Evolutionary conservation across 2,329 filamentous ascomycete species (phyloP).

Genomic region (Trichoderma koningiopsis): DNA sequence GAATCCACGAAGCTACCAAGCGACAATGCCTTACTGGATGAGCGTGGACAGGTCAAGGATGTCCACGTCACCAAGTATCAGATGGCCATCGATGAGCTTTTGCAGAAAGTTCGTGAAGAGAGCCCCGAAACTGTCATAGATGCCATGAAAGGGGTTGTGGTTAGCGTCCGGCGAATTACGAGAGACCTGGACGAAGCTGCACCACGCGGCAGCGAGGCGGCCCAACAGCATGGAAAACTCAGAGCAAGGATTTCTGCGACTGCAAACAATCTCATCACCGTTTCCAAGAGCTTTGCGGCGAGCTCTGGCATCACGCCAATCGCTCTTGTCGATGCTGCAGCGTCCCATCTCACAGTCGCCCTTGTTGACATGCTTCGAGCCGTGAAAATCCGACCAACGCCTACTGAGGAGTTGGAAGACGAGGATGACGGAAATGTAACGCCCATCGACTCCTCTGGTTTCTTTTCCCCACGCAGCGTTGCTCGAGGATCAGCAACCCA

Average conservation of each 20-base stretch:
- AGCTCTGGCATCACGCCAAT: conserved; percentile 86
- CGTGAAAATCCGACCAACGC: conserved; percentile 80
- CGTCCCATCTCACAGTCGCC: conserved; percentile 82
- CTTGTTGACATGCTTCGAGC: conserved; percentile 82
- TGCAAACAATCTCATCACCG: conserved; percentile 93
- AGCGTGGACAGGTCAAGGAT: conserved; percentile 81
- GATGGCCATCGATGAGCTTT: conserved; percentile 86
- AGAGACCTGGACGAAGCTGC: conserved; percentile 71
- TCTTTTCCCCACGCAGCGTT: conserved; percentile 63
- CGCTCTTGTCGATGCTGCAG: conserved; percentile 90
- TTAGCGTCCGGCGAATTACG: conserved; percentile 80
- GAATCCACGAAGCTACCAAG: conserved; percentile 69
- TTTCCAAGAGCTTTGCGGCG: conserved; percentile 85
- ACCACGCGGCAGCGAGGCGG: conserved; percentile 54
- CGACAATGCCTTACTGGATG: conserved; percentile 67
- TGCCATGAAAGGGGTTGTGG: conserved; percentile 82
- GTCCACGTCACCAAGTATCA: conserved; percentile 95
- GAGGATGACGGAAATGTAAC: conserved; percentile 70
- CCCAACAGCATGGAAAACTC: conserved; percentile 66
- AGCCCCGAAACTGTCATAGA: conserved; percentile 76
- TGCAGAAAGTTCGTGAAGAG: conserved; percentile 74
- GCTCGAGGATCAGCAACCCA: conserved; percentile 39
- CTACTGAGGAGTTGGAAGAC: conserved; percentile 73
- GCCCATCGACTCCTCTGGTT: conserved; percentile 67
- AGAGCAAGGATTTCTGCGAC: conserved; percentile 86